These are phyloP conservation scores for Naganishia albida DNA, from an alignment of 1,284 basidiomycete species.

Conservation along the genomic window DNA sequence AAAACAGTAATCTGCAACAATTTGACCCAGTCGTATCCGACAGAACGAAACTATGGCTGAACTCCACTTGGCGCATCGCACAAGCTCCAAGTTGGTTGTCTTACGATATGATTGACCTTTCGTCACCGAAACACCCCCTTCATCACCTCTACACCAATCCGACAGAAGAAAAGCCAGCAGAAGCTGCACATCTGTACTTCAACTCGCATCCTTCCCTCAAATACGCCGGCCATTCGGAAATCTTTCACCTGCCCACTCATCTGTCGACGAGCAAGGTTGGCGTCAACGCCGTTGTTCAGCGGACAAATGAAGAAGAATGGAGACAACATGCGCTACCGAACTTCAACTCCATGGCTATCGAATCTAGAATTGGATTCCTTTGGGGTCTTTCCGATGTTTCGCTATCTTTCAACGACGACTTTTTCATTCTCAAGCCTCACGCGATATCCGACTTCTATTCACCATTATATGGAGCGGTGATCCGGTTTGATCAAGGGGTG, in stretches of 20 bases:
- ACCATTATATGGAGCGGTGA: slow-evolving; percentile 47
- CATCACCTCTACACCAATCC: slow-evolving; percentile 36
- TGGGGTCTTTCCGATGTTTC: slow-evolving; percentile 45
- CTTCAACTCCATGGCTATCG: slow-evolving; percentile 53
- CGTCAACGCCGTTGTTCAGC: slow-evolving; percentile 37
- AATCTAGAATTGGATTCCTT: slow-evolving; percentile 47
- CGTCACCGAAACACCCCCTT: slow-evolving; percentile 40
- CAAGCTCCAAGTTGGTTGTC: slow-evolving; percentile 50
- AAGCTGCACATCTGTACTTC: slow-evolving; percentile 38
- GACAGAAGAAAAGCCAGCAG: slow-evolving; percentile 28
- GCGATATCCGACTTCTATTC: slow-evolving; percentile 47
- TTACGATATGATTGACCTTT: slow-evolving; percentile 42
- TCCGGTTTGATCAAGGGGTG: slow-evolving; percentile 47
- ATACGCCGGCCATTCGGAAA: slow-evolving; percentile 48
- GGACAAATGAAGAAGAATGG: slow-evolving; percentile 45
- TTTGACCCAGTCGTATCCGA: slow-evolving; percentile 21
- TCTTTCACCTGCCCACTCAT: slow-evolving; percentile 45
- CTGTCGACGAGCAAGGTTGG: slow-evolving; percentile 28
- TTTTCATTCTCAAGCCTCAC: slow-evolving; percentile 46
- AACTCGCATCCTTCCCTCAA: slow-evolving; percentile 34
- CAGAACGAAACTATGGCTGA: slow-evolving; percentile 24
- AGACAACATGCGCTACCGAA: slow-evolving; percentile 44
- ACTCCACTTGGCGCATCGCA: slow-evolving; percentile 42
- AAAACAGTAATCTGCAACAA: neutral
- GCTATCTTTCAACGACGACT: slow-evolving; percentile 49